A percentile compares a stretch with the other conserved stretches of the same genome.
Evolutionary conservation across 192 early-diverging fungal species (phyloP).

Genomic region (Pilaira anomala): DNA sequence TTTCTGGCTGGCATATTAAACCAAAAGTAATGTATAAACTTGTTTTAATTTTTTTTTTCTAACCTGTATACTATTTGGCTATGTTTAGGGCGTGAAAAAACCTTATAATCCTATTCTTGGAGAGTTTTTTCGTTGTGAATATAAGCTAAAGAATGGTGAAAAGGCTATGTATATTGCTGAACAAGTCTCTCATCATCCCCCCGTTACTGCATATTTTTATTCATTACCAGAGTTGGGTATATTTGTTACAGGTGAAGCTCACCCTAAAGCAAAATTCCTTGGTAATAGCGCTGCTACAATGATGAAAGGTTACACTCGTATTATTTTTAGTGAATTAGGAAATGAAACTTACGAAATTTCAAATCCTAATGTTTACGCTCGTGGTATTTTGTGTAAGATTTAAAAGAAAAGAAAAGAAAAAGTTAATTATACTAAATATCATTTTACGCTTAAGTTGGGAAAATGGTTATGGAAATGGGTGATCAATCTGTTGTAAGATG

Average conservation of each 20-base stretch:
- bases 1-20: slow-evolving; percentile 91
- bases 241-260: slow-evolving; percentile 70
- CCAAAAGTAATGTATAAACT: slow-evolving; percentile 59
- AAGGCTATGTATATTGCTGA: slow-evolving; percentile 77
- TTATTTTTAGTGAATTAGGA: slow-evolving; percentile 53
- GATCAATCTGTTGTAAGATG: slow-evolving; percentile 71
- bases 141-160: slow-evolving; percentile 61
- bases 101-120: slow-evolving; percentile 93
- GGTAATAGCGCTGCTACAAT: slow-evolving; percentile 88
- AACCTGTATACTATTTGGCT: not conserved
- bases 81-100: slow-evolving; percentile 84
- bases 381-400: slow-evolving; percentile 63
- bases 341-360: slow-evolving; percentile 76
- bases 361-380: slow-evolving; percentile 88
- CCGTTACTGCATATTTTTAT: slow-evolving; percentile 80
- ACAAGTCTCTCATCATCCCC: slow-evolving; percentile 92
- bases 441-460: slow-evolving; percentile 71
- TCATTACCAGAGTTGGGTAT: slow-evolving; percentile 76
- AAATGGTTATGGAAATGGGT: slow-evolving; percentile 86
- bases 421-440: not conserved
- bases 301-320: slow-evolving; percentile 68
- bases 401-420: too few species aligned
- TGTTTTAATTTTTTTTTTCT: not conserved
- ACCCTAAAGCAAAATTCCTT: slow-evolving; percentile 80
- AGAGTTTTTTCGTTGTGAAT: slow-evolving; percentile 82